Evolutionary conservation across 78 protist species (phyloP), one percentile per base, ranked within the genome.

Genomic region (Chrysochromulina tobinii): DNA sequence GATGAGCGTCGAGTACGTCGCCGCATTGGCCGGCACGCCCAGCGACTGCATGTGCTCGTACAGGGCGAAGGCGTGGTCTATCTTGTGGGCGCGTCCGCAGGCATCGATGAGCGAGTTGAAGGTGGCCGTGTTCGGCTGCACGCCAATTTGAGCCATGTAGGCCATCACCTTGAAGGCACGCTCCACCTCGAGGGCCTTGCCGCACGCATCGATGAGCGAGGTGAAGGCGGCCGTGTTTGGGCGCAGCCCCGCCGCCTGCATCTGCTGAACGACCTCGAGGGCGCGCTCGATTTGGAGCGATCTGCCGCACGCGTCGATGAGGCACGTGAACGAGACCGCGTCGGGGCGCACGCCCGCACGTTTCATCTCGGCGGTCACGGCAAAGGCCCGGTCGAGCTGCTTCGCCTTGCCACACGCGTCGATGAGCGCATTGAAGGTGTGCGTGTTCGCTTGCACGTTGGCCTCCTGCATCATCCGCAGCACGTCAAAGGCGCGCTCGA

Each of bases 261-360:
- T 81, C 66, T 21, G 61, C 9, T 21, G 23, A 1, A 57, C 17
- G 23, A 25, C 23, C 18, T 25, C 18, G 15, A 77, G 8, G 18
- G 86, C 57, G 48, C 61, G 61, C 27, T 58, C 54, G 48, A 81
- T 18, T 25, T 81, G n/a, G 55, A 1, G 25, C 1, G 64, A 0
- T 14, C 53, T 1, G 88, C 54, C 68, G 88, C 88, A 81, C 18
- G 61, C 88, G 68, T 57, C 38, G 88, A 81, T 54, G 69, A 81
- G 88, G 15, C 57, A 7, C 55, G 64, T 14, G 55, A 14, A 51
- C 14, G 59, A 23, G 61, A 81, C 25, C 12, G 58, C 51, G 67
- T 81, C 27, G 15, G 87, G 87, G 11, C 23, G 48, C 20, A 81
- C 21, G 51, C 20, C 50, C 50, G 61, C 50, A 6, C 2, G n/a